Conservation (phyloP, 768 basidiomycete genomes). For the Xanthoconium stramineum region DNA sequence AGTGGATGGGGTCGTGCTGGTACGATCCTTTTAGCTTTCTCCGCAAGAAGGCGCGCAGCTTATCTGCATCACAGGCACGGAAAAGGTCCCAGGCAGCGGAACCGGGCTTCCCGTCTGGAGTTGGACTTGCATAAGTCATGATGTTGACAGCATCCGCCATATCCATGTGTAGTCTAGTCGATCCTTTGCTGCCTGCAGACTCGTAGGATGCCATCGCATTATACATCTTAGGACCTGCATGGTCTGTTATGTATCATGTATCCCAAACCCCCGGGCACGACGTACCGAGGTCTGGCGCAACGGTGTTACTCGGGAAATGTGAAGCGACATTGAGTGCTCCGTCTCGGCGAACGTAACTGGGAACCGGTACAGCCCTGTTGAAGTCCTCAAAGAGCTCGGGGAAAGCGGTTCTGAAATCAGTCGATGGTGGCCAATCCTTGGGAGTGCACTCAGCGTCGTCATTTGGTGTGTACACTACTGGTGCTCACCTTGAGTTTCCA, state of each 20-base stretch:
- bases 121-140: conserved; percentile 68
- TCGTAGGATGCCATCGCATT: conserved; percentile 80
- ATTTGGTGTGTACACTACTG: not conserved
- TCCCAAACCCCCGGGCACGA: not conserved
- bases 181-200: conserved; percentile 67
- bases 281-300: conserved; percentile 78
- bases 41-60: conserved; percentile 70
- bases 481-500: conserved; percentile 72
- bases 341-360: conserved; percentile 87
- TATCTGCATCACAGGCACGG: conserved; percentile 75
- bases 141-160: conserved; percentile 93
- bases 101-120: conserved; percentile 60
- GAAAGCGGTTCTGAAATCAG: conserved; percentile 80
- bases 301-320: conserved; percentile 78
- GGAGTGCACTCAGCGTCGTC: conserved; percentile 6
- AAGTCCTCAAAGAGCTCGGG: conserved; percentile 89
- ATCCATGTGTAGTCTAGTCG: conserved; percentile 90
- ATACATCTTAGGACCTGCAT: conserved; percentile 89
- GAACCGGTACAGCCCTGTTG: conserved; percentile 76
- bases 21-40: conserved; percentile 55
- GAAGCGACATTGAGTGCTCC: conserved; percentile 86
- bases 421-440: conserved; percentile 90
- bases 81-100: conserved; percentile 92
- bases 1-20: conserved; percentile 84
- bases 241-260: conserved; percentile 6